These are phyloP conservation scores for Strobilomyces dryophilus DNA, from an alignment of 768 basidiomycete species.

Conservation along the genomic window DNA sequence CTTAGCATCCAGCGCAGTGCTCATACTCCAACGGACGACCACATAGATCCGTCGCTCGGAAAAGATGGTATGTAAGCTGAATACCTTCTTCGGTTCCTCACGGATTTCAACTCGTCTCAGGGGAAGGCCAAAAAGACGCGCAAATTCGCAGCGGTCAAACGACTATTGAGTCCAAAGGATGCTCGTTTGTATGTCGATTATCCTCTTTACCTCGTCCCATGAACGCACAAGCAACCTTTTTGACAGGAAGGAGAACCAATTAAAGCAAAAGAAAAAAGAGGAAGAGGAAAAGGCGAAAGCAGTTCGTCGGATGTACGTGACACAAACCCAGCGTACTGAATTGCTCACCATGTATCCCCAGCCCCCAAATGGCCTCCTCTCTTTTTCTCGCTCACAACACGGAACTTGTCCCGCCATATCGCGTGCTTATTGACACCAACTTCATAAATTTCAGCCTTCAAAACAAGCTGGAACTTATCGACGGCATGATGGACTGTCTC, in stretches of 20 bases:
- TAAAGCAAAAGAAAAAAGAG: slow-evolving; percentile 84
- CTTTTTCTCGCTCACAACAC: slow-evolving; percentile 94
- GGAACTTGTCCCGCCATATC: slow-evolving; percentile 93
- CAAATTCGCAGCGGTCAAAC: slow-evolving; percentile 93
- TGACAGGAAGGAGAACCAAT: slow-evolving; percentile 85
- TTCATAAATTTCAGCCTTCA: slow-evolving; percentile 99
- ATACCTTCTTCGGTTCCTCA: background rate
- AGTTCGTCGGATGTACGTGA: slow-evolving; percentile 71
- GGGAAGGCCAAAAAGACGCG: slow-evolving; percentile 90
- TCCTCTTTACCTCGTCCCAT: background rate
- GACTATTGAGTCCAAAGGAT: slow-evolving; percentile 90
- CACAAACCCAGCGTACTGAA: background rate
- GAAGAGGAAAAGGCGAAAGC: slow-evolving; percentile 76
- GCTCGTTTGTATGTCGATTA: slow-evolving; percentile 71
- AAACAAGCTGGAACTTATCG: slow-evolving; percentile 93
- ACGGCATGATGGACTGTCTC: slow-evolving; percentile 99
- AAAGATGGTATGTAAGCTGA: slow-evolving; percentile 17
- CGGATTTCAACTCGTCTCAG: slow-evolving; percentile 35
- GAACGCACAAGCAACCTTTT: slow-evolving; percentile 4
- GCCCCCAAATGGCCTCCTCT: slow-evolving; percentile 84
- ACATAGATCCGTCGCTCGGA: background rate
- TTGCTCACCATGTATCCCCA: slow-evolving; percentile 26
- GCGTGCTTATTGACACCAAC: slow-evolving; percentile 97
- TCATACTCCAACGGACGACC: too few relatives aligned
- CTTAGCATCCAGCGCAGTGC: background rate